Conservation (phyloP, 495 filamentous ascomycete genomes). For the Penicillium atrosanguineum region DNA sequence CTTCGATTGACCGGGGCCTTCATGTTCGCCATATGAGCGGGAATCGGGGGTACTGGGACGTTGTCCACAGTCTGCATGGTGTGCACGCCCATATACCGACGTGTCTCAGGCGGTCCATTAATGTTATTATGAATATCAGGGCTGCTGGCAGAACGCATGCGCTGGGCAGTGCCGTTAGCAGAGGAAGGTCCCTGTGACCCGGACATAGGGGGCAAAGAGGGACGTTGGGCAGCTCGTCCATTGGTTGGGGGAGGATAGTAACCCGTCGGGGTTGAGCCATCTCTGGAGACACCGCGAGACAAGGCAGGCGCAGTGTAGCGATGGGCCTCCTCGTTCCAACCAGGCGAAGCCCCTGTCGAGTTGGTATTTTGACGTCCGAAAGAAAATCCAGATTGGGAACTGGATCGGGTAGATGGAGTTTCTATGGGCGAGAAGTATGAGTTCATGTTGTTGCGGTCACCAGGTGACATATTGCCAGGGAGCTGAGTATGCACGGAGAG, state of each 20-base stretch:
- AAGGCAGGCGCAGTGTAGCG: slow-evolving; percentile 86
- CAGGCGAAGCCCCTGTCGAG: slow-evolving; percentile 53
- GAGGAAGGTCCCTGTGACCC: slow-evolving; percentile 52
- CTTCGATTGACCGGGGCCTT: slow-evolving; percentile 63
- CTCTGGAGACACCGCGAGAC: slow-evolving; percentile 73
- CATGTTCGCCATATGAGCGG: slow-evolving; percentile 58
- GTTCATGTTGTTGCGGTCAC: slow-evolving; percentile 52
- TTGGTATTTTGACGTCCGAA: slow-evolving; percentile 69
- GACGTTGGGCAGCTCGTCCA: slow-evolving; percentile 67
- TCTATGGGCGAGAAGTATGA: slow-evolving; percentile 95
- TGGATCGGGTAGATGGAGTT: slow-evolving; percentile 82
- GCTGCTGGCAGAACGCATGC: slow-evolving; percentile 68
- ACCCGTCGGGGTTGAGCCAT: slow-evolving; percentile 61
- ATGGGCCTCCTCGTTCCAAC: slow-evolving; percentile 64
- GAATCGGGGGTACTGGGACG: slow-evolving; percentile 62
- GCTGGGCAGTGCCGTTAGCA: slow-evolving; percentile 48
- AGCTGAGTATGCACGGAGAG: slow-evolving; percentile 74
- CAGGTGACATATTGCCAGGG: slow-evolving; percentile 48
- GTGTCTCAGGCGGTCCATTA: slow-evolving; percentile 34
- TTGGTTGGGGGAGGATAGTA: slow-evolving; percentile 53
- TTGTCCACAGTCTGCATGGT: slow-evolving; percentile 65
- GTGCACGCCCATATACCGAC: slow-evolving; percentile 54
- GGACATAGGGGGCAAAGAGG: slow-evolving; percentile 78
- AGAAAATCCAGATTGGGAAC: slow-evolving; percentile 69
- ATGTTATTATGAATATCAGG: slow-evolving; percentile 62